phyloP scores from a whole-genome alignment of 306 rosid species.

The Datisca glomerata region DNA sequence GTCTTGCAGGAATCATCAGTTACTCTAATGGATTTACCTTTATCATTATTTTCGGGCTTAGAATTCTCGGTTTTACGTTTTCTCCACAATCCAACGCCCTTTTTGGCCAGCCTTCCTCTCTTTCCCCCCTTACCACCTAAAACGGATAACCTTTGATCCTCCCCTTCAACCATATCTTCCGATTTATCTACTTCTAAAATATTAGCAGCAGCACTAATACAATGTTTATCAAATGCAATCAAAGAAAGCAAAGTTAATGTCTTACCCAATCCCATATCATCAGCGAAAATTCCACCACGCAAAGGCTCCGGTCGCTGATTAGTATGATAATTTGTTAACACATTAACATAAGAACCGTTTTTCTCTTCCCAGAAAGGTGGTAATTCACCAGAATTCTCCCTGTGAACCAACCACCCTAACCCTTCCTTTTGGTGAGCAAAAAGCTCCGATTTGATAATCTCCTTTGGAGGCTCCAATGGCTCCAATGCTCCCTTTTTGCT shows the following conservation, averaged over 20 bases:
- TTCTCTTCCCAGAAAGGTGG: constrained; percentile 73
- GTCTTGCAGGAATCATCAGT: constrained; percentile 15
- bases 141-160: constrained; percentile 10
- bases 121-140: constrained; percentile 23
- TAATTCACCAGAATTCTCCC: constrained; percentile 40
- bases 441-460: constrained; percentile 39
- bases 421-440: constrained; percentile 63
- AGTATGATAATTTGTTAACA: constrained; percentile 41
- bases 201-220: constrained; percentile 1
- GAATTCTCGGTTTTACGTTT: constrained; percentile 15
- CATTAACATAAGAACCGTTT: constrained; percentile 35
- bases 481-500: constrained; percentile 16
- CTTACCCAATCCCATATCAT: constrained; percentile 85
- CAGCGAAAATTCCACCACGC: constrained; percentile 70
- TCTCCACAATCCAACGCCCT: constrained; percentile 12
- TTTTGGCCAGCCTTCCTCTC: constrained; percentile 17
- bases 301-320: constrained; percentile 39
- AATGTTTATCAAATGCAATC: constrained; percentile 42
- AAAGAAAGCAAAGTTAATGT: constrained; percentile 59
- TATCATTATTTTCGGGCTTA: constrained; percentile 1
- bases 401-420: constrained; percentile 46
- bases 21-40: constrained; percentile 10
- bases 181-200: constrained; percentile 10
- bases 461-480: constrained; percentile 31
- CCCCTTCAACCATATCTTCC: constrained; percentile 15